Percentiles rank a stretch among this genome's conserved stretches.
phyloP scores from a whole-genome alignment of 805 yeast species.

The Starmera dryadoides region DNA sequence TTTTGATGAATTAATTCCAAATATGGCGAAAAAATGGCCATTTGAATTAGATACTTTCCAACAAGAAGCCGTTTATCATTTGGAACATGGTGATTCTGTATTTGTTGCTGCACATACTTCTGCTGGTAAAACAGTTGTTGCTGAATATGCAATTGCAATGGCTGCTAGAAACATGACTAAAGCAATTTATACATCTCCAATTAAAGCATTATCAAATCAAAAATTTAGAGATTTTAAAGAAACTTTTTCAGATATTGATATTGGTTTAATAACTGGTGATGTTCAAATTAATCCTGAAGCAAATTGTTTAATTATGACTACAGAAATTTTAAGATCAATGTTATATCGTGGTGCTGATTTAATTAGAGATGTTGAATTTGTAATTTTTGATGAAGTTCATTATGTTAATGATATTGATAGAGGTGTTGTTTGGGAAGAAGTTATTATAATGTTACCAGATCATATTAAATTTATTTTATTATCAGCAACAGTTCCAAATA shows the following conservation, averaged over 20 bases:
- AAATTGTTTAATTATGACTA: conserved; percentile 96
- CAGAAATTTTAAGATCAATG: conserved; percentile 96
- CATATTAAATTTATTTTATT: conserved; percentile 90
- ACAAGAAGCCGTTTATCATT: conserved; percentile 92
- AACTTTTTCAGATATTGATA: conserved; percentile 90
- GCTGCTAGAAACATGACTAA: conserved; percentile 86
- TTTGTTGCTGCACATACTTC: conserved; percentile 96
- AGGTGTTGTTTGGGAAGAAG: conserved; percentile 99
- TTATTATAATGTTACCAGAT: conserved; percentile 90
- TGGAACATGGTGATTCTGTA: conserved; percentile 90
- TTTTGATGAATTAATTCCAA: conserved; percentile 81
- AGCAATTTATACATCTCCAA: conserved; percentile 92
- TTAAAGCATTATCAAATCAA: conserved; percentile 91
- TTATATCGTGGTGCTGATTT: conserved; percentile 95
- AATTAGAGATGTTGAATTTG: conserved; percentile 99
- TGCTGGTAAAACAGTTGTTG: conserved; percentile 96
- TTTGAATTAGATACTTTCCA: conserved; percentile 95
- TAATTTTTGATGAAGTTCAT: conserved; percentile 95
- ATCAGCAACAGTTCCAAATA: conserved; percentile 96
- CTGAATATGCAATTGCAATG: conserved; percentile 95
- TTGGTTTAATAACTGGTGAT: conserved; percentile 98
- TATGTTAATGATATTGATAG: conserved; percentile 97
- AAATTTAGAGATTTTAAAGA: conserved; percentile 88
- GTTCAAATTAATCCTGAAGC: conserved; percentile 98
- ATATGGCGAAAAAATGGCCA: conserved; percentile 86